These are phyloP conservation scores for Tetraselmis striata DNA, from an alignment of 139 green algal genomes.

Conservation along the genomic window DNA sequence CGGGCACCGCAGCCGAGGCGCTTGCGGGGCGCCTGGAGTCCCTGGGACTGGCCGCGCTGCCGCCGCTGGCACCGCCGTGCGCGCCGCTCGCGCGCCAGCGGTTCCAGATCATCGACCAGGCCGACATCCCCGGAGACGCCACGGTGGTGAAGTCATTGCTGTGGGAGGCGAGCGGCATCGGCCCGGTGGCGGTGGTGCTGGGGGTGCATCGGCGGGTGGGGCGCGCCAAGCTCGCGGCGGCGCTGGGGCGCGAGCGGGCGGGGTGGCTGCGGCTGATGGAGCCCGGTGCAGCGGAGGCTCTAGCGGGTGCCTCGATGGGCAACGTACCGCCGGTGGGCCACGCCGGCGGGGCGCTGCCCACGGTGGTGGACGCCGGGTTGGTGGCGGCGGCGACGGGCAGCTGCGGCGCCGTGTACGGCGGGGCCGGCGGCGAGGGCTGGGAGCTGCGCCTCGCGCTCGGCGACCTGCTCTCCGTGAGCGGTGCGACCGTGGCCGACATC, in stretches of 20 bases:
- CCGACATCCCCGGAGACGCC: neutral
- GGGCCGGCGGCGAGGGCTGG: neutral
- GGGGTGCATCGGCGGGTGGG: neutral
- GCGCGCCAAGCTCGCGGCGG: neutral
- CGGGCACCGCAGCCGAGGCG: too few species aligned
- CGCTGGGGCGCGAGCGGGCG: neutral
- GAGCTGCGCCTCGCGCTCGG: neutral
- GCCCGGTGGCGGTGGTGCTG: neutral
- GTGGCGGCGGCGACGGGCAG: neutral
- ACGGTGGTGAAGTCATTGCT: neutral
- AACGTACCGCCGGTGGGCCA: neutral
- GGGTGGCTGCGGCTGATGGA: neutral
- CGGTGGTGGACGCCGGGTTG: neutral
- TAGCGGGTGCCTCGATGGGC: neutral
- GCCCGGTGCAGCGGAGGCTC: neutral
- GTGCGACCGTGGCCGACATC: neutral
- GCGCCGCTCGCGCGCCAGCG: too few species aligned
- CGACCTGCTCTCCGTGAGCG: neutral
- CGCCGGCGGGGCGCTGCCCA: neutral
- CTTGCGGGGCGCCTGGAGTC: too few species aligned
- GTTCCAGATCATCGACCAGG: neutral
- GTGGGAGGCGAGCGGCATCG: neutral
- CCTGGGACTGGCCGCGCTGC: too few species aligned
- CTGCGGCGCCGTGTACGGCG: neutral
- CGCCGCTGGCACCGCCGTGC: too few species aligned